Evolutionary conservation across 192 early-diverging fungal genomes (phyloP).

Genomic region (Backusella tuberculispora): DNA sequence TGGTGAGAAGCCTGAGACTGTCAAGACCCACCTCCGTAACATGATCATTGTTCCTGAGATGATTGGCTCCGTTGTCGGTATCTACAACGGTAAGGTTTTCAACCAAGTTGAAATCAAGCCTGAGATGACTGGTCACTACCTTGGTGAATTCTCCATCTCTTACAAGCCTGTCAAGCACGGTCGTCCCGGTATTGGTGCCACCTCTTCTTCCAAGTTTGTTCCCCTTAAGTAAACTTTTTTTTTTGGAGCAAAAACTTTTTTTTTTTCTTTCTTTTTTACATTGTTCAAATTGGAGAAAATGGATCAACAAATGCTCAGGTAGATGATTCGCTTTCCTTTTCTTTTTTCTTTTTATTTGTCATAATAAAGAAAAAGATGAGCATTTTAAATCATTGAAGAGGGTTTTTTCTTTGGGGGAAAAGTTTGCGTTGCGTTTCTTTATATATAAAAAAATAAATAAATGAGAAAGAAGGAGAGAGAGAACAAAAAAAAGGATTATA

Average conservation of each 20-base stretch:
- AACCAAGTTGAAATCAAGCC: constrained; percentile 97
- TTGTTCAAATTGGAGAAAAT: no score
- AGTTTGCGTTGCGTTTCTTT: not conserved
- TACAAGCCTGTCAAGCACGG: constrained; percentile 99
- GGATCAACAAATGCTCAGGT: no score
- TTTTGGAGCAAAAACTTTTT: not conserved
- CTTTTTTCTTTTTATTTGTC: not conserved
- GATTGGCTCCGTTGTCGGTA: constrained; percentile 93
- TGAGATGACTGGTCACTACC: constrained; percentile 40
- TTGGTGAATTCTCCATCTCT: constrained; percentile 63
- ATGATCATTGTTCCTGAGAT: constrained; percentile 99
- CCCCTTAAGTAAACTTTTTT: constrained; percentile 76
- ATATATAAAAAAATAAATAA: not conserved
- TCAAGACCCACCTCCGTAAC: constrained; percentile 99
- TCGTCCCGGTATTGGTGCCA: constrained; percentile 99
- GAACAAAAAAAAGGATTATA: no score
- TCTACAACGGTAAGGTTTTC: constrained; percentile 99
- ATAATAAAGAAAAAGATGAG: not conserved
- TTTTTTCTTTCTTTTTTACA: not conserved
- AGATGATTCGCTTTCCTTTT: not conserved
- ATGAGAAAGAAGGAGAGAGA: not conserved
- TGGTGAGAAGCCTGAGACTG: constrained; percentile 91
- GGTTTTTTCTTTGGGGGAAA: no score
- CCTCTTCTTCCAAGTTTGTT: constrained; percentile 94
- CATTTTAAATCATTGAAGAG: not conserved